Conservation (phyloP, 169 alveolate species). For the Cryptosporidium bovis region DNA sequence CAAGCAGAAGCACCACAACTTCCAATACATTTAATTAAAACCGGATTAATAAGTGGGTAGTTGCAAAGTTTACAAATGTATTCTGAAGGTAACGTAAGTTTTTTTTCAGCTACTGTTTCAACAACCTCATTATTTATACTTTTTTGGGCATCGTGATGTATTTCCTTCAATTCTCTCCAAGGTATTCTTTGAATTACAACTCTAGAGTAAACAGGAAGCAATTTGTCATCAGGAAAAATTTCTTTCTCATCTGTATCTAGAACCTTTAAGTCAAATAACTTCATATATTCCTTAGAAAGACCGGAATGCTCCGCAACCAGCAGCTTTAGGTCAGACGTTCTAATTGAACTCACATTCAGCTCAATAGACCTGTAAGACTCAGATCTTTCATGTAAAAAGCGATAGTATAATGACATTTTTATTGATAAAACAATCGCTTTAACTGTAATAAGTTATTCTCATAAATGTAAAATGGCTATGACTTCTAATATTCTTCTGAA, state of each 20-base stretch:
- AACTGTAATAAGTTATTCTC: neutral
- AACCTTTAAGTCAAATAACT: conserved; percentile 45
- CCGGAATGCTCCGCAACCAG: conserved; percentile 72
- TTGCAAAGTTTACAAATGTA: conserved; percentile 58
- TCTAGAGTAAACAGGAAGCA: conserved; percentile 67
- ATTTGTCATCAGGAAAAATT: conserved; percentile 55
- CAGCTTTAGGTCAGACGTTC: conserved; percentile 58
- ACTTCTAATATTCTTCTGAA: neutral
- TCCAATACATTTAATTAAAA: conserved; percentile 58
- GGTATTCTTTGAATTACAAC: conserved; percentile 73
- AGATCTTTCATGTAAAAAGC: conserved; percentile 54
- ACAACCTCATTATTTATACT: conserved; percentile 20
- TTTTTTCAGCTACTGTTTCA: conserved; percentile 35
- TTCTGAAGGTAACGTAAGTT: conserved; percentile 60
- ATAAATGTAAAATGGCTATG: neutral
- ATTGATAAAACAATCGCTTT: neutral
- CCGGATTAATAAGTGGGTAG: conserved; percentile 61
- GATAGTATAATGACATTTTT: conserved; percentile 63
- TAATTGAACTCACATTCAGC: conserved; percentile 46
- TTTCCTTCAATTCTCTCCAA: conserved; percentile 68
- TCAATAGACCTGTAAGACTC: conserved; percentile 59
- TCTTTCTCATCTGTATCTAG: conserved; percentile 62
- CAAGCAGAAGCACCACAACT: conserved; percentile 74
- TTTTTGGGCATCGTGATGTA: conserved; percentile 68
- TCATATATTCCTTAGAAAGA: conserved; percentile 57